A percentile compares a stretch with the other conserved stretches of the same genome.
These are phyloP conservation scores for Nidula microcarpa DNA, from an alignment of 768 basidiomycete genomes.

Conservation along the genomic window DNA sequence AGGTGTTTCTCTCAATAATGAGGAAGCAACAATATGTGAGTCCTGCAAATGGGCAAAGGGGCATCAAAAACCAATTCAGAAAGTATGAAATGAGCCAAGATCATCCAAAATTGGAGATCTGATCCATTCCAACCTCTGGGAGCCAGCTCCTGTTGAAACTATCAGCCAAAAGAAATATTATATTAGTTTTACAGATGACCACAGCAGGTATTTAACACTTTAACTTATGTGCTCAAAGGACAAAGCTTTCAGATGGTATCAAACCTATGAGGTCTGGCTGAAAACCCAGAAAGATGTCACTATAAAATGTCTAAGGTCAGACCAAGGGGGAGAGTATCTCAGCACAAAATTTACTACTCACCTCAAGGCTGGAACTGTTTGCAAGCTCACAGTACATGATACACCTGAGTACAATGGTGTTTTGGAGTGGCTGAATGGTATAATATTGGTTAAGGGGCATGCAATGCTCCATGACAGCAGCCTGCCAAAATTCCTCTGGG, in stretches of 20 bases:
- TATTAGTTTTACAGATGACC: conserved; percentile 25
- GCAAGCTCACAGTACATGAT: conserved; percentile 25
- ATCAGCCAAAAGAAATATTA: conserved; percentile 19
- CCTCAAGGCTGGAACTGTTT: conserved; percentile 23
- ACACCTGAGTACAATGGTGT: conserved; percentile 33
- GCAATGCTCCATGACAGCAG: conserved; percentile 13
- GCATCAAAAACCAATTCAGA: conserved; percentile 7
- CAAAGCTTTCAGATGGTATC: conserved; percentile 17
- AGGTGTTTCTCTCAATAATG: conserved; percentile 15
- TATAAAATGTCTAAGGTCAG: conserved; percentile 25
- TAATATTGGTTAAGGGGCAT: conserved; percentile 11
- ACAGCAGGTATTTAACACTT: conserved; percentile 7
- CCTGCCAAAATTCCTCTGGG: conserved; percentile 20
- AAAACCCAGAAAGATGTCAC: conserved; percentile 17
- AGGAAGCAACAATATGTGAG: conserved; percentile 15
- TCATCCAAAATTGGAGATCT: conserved; percentile 6
- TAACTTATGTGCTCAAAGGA: conserved; percentile 17
- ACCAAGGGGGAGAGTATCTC: conserved; percentile 34
- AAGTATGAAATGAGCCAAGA: conserved; percentile 7
- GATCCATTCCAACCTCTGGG: conserved; percentile 35
- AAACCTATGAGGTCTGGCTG: conserved; percentile 20
- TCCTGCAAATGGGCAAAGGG: conserved; percentile 27
- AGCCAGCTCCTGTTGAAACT: conserved; percentile 19
- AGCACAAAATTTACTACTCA: conserved; percentile 19
- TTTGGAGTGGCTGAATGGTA: conserved; percentile 29